These are phyloP conservation scores for Debaryomyces sp. DNA, from an alignment of 1,139 yeast genomes.

Conservation along the genomic window DNA sequence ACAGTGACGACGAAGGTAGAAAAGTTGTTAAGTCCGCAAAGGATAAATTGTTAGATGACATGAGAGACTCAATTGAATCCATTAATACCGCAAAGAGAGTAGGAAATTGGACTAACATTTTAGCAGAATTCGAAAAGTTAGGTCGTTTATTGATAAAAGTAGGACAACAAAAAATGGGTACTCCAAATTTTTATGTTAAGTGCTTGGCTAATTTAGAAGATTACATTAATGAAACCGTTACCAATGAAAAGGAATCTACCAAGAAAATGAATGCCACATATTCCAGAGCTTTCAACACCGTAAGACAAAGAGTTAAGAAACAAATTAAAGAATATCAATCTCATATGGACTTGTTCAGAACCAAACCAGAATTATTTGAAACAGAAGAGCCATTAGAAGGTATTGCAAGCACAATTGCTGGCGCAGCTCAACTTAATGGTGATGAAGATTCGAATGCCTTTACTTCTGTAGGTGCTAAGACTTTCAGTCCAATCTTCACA, in stretches of 20 bases:
- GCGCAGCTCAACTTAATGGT: slow-evolving; percentile 36
- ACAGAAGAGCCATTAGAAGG: slow-evolving; percentile 46
- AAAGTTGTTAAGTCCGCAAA: slow-evolving; percentile 91
- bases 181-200: slow-evolving; percentile 73
- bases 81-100: slow-evolving; percentile 71
- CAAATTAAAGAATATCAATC: slow-evolving; percentile 67
- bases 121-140: slow-evolving; percentile 77
- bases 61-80: slow-evolving; percentile 65
- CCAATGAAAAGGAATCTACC: slow-evolving; percentile 58
- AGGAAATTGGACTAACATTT: slow-evolving; percentile 80
- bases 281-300: slow-evolving; percentile 84
- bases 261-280: slow-evolving; percentile 82
- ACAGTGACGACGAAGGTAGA: slow-evolving; percentile 67
- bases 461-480: slow-evolving; percentile 22
- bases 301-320: slow-evolving; percentile 88
- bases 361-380: slow-evolving; percentile 75
- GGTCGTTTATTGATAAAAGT: slow-evolving; percentile 68
- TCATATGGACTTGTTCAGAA: slow-evolving; percentile 61
- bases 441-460: slow-evolving; percentile 23
- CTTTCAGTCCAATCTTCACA: slow-evolving; percentile 61
- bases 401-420: slow-evolving; percentile 16
- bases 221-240: slow-evolving; percentile 57
- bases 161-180: slow-evolving; percentile 70
- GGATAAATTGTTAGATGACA: slow-evolving; percentile 89
- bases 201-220: slow-evolving; percentile 76